Evolutionary conservation across 176 grass and related monocot genomes (phyloP), one percentile per base, ranked within the genome.

Genomic region (Thalia dealbata): DNA sequence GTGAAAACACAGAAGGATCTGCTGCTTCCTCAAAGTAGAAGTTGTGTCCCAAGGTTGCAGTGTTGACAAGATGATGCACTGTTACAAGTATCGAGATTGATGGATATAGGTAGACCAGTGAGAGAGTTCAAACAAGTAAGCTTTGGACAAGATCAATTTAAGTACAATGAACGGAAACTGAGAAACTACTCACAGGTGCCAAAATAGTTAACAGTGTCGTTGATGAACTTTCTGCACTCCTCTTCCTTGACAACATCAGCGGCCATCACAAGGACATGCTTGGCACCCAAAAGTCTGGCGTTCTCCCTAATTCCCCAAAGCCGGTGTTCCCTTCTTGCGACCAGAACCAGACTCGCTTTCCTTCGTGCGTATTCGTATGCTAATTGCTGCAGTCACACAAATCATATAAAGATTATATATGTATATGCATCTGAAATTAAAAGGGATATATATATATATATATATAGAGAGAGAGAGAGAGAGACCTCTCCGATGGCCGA

Each of bases 11-110:
- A 3, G 87, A 63, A 48, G 89, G 86, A 75, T 96, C 87, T 9
- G 64, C 52, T 18, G 92, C 86, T 66, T 96, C 92, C 80, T 96
- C 92, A 67, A 96, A 89, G 79, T 58, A 74, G 82, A 96, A 96
- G 58, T 80, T 88, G 71, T 96, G 92, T 2, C 86, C 72, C 67
- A 96, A 48, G 78, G 89, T 96, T 3, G 91, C 87, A 55, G 89
- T 86, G 77, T 96, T 96, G 61, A 96, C 93, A 32, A 96, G 89
- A 83, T 96, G 93, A 26, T 96, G 81, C 80, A 97, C 93, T 96
- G 79, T 30, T 16, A n/a, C n/a, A 62, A 55, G 59, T 27, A 3
- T 1, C 23, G n/a, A 62, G 23, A 77, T 73, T 52, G 8, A 29
- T 14, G 14, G 2, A 3, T 27, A 16, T 58, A 58, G 19, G 2